phyloP scores from a whole-genome alignment of 2,329 filamentous ascomycete genomes.

The Aspergillus glaucus region DNA sequence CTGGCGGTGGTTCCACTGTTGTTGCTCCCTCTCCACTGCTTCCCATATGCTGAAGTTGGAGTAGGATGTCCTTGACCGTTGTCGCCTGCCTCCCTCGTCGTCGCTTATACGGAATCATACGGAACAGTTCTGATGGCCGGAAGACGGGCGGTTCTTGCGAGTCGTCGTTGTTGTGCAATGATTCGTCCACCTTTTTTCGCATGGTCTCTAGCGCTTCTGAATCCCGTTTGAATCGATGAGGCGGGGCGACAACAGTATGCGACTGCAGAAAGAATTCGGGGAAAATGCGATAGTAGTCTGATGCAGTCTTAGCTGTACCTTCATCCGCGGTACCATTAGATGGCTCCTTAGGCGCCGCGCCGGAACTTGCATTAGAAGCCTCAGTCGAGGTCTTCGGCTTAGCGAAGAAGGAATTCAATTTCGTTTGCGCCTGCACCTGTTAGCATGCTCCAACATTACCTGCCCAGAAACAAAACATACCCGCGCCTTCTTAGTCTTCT shows the following conservation, averaged over 20 bases:
- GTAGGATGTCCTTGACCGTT: slow-evolving; percentile 57
- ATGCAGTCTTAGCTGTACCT: slow-evolving; percentile 25
- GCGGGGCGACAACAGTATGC: slow-evolving; percentile 63
- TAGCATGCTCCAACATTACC: slow-evolving; percentile 11
- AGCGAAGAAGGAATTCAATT: slow-evolving; percentile 46
- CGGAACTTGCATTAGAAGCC: slow-evolving; percentile 12
- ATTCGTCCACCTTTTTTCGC: slow-evolving; percentile 44
- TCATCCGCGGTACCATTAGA: slow-evolving; percentile 8
- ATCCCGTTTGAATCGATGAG: slow-evolving; percentile 52
- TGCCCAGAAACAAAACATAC: slow-evolving; percentile 21
- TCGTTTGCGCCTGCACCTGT: slow-evolving; percentile 41
- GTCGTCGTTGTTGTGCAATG: slow-evolving; percentile 15
- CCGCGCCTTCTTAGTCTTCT: slow-evolving; percentile 44
- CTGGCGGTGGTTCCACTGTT: slow-evolving; percentile 17
- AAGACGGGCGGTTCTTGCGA: slow-evolving; percentile 14
- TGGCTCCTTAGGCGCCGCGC: slow-evolving; percentile 24
- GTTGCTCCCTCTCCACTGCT: slow-evolving; percentile 22
- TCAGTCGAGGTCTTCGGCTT: slow-evolving; percentile 33
- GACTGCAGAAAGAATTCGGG: slow-evolving; percentile 73
- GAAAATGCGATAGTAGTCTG: slow-evolving; percentile 65
- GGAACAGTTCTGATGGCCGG: slow-evolving; percentile 31
- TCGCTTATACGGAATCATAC: slow-evolving; percentile 33
- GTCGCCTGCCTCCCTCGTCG: slow-evolving; percentile 24
- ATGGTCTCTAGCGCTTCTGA: slow-evolving; percentile 51
- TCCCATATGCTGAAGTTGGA: slow-evolving; percentile 45